These are phyloP conservation scores for Lavandula angustifolia DNA, from an alignment of 257 asterid genomes.

Conservation along the genomic window DNA sequence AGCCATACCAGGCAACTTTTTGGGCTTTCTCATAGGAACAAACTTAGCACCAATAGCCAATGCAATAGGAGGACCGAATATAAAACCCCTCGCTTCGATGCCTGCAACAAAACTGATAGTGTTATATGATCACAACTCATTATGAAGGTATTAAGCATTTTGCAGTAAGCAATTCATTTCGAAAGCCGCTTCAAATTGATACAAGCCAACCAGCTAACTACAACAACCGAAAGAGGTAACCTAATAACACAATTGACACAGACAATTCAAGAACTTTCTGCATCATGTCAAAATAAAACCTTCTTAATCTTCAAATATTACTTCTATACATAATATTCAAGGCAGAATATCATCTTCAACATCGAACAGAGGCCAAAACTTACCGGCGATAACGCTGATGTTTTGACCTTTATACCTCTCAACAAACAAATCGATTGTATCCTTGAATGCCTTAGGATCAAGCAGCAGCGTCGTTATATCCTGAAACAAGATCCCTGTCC, in stretches of 20 bases:
- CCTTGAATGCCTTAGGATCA: conserved; percentile 84
- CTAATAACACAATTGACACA: neutral
- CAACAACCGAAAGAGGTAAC: neutral
- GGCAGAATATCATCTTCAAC: neutral
- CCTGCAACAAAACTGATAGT: conserved; percentile 50
- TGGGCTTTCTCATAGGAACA: conserved; percentile 93
- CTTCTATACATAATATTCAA: neutral
- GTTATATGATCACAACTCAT: conserved; percentile 5
- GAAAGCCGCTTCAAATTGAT: neutral
- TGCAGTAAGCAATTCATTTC: neutral
- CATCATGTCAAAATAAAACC: neutral
- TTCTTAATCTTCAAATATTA: neutral
- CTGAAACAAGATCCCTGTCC: conserved; percentile 82
- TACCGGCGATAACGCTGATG: conserved; percentile 83
- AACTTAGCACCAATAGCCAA: conserved; percentile 93
- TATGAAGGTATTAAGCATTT: neutral
- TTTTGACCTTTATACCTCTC: conserved; percentile 74
- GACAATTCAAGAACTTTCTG: neutral
- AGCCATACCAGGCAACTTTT: conserved; percentile 75
- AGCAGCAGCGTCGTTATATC: conserved; percentile 92
- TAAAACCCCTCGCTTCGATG: conserved; percentile 91
- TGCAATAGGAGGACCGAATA: conserved; percentile 97
- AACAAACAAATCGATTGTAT: conserved; percentile 84
- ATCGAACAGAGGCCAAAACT: neutral
- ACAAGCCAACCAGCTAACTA: neutral